Conservation (phyloP, 2,329 filamentous ascomycete genomes). For the Phaeophleospora eucalypticola region DNA sequence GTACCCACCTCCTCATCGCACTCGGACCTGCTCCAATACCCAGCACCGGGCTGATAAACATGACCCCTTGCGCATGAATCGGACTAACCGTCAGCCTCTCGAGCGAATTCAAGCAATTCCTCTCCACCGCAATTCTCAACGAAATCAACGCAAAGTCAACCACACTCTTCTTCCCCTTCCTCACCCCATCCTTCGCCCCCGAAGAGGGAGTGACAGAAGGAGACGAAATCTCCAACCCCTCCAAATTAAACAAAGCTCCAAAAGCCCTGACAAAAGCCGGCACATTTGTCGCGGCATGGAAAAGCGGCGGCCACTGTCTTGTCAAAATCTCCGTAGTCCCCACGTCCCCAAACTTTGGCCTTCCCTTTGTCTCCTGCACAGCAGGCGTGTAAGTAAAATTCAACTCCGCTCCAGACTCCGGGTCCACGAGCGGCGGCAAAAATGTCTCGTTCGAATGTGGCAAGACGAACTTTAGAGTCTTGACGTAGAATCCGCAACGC, state of each 20-base stretch:
- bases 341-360: constrained; percentile 74
- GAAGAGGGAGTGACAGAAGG: no score
- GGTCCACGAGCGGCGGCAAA: constrained; percentile 78
- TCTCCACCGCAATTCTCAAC: constrained; percentile 76
- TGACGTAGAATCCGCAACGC: constrained; percentile 72
- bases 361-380: constrained; percentile 48
- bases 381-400: constrained; percentile 79
- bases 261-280: constrained; percentile 76
- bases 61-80: constrained; percentile 70
- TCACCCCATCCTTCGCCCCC: no score
- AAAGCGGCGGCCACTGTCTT: constrained; percentile 81
- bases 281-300: constrained; percentile 85
- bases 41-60: constrained; percentile 70
- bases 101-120: constrained; percentile 62
- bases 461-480: constrained; percentile 72
- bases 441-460: constrained; percentile 75
- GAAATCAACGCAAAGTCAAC: constrained; percentile 90
- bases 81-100: constrained; percentile 66
- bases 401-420: constrained; percentile 70
- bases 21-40: constrained; percentile 72
- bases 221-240: no score
- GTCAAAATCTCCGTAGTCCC: constrained; percentile 78
- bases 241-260: constrained; percentile 62
- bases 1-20: constrained; percentile 68
- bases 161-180: no score